These are phyloP conservation scores for Geotrichum candidum DNA, from an alignment of 1,139 yeast genomes.

Conservation along the genomic window DNA sequence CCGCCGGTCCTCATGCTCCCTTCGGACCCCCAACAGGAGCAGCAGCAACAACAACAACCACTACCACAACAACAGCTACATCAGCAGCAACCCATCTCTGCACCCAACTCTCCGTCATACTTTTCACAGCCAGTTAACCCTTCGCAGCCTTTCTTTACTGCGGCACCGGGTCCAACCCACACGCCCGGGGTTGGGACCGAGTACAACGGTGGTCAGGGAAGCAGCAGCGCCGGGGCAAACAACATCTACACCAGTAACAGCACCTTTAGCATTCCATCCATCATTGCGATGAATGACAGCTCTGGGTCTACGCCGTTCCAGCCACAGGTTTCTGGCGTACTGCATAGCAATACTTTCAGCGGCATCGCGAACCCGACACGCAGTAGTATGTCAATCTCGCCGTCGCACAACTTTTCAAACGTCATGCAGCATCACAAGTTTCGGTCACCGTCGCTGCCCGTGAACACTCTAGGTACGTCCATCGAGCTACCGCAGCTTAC, in stretches of 20 bases:
- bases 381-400: not conserved
- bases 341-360: not conserved
- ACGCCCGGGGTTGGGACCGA: not conserved
- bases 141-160: slow-evolving; percentile 3
- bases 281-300: not conserved
- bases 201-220: not conserved
- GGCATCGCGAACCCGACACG: not conserved
- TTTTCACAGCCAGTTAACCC: slow-evolving; percentile 4
- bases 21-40: not conserved
- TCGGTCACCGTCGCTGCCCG: slow-evolving; percentile 25
- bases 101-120: slow-evolving; percentile 4
- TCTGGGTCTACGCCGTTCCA: not conserved
- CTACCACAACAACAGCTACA: not conserved
- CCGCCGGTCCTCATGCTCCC: not conserved
- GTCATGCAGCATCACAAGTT: slow-evolving; percentile 15
- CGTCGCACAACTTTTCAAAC: not conserved
- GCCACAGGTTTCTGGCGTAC: not conserved
- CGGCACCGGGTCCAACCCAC: not conserved
- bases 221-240: not conserved
- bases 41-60: not conserved
- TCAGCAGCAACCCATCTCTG: not conserved
- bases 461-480: slow-evolving; percentile 15
- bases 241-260: not conserved
- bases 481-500: slow-evolving; percentile 17
- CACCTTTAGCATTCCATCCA: not conserved